phyloP scores from a whole-genome alignment of 2,329 filamentous ascomycete genomes.

The Blumeria graminis region DNA sequence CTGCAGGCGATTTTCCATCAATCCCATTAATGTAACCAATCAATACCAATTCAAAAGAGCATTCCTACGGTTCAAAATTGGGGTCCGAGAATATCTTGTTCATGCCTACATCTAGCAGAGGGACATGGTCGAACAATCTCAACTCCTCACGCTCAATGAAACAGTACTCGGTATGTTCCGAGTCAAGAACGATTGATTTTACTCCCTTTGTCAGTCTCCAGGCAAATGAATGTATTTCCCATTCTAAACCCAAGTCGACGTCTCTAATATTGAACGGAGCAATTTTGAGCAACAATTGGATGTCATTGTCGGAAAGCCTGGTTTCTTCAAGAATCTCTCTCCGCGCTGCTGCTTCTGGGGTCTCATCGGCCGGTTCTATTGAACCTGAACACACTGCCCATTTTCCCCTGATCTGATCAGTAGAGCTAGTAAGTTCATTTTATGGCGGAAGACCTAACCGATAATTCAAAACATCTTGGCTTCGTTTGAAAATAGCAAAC shows the following conservation, averaged over 20 bases:
- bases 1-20: no score
- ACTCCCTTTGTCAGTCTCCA: conserved; percentile 23
- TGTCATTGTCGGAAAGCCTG: conserved; percentile 19
- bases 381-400: conserved; percentile 38
- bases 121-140: conserved; percentile 26
- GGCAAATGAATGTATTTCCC: conserved; percentile 38
- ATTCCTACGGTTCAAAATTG: conserved; percentile 1
- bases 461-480: conserved; percentile 33
- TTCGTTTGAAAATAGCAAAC: conserved; percentile 38
- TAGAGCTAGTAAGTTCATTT: neutral
- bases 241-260: conserved; percentile 26
- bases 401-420: conserved; percentile 20
- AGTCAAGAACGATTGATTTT: conserved; percentile 28
- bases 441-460: conserved; percentile 19
- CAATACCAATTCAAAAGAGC: no score
- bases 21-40: no score
- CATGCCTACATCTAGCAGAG: conserved; percentile 30
- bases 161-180: conserved; percentile 37
- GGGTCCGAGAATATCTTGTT: conserved; percentile 22
- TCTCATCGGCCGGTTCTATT: conserved; percentile 27
- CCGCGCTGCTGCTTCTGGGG: conserved; percentile 31
- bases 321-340: conserved; percentile 41
- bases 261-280: conserved; percentile 34
- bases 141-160: conserved; percentile 24
- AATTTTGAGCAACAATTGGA: conserved; percentile 17